phyloP scores from a whole-genome alignment of 2,329 filamentous ascomycete species.

The Cercospora citrullina region DNA sequence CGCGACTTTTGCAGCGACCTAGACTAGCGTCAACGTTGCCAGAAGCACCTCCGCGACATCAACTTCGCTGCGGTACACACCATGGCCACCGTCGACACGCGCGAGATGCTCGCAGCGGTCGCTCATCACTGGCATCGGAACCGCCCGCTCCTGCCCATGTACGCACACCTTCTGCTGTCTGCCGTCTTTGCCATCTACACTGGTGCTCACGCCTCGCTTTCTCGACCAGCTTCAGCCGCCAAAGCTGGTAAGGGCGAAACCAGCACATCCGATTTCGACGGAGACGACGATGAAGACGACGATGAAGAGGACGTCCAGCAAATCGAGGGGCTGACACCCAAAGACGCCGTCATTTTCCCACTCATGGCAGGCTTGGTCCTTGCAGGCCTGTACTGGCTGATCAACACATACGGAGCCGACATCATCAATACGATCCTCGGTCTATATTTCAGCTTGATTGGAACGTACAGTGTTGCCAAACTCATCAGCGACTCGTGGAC shows the following conservation, averaged over 20 bases:
- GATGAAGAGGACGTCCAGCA: slow-evolving; percentile 56
- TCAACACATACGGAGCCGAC: slow-evolving; percentile 82
- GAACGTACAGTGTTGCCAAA: slow-evolving; percentile 72
- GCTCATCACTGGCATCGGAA: slow-evolving; percentile 25
- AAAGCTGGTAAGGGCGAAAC: slow-evolving; percentile 48
- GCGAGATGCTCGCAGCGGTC: slow-evolving; percentile 13
- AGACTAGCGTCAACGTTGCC: neutral
- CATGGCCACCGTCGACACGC: neutral
- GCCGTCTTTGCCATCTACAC: slow-evolving; percentile 82
- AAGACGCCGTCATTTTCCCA: slow-evolving; percentile 83
- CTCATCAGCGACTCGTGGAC: slow-evolving; percentile 72
- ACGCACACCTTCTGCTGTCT: slow-evolving; percentile 64
- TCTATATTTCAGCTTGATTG: slow-evolving; percentile 78
- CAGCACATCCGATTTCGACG: slow-evolving; percentile 33
- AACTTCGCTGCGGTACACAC: neutral
- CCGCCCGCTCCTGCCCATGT: slow-evolving; percentile 54
- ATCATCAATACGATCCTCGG: slow-evolving; percentile 81
- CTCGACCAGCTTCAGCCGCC: slow-evolving; percentile 76
- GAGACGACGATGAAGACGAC: slow-evolving; percentile 46
- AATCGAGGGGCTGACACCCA: slow-evolving; percentile 69
- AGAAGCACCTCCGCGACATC: neutral
- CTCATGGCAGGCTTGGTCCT: slow-evolving; percentile 72
- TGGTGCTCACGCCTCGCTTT: slow-evolving; percentile 80
- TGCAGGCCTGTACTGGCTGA: slow-evolving; percentile 77
- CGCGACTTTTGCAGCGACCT: neutral